phyloP scores from a whole-genome alignment of 306 rosid species.

The Senna tora region DNA sequence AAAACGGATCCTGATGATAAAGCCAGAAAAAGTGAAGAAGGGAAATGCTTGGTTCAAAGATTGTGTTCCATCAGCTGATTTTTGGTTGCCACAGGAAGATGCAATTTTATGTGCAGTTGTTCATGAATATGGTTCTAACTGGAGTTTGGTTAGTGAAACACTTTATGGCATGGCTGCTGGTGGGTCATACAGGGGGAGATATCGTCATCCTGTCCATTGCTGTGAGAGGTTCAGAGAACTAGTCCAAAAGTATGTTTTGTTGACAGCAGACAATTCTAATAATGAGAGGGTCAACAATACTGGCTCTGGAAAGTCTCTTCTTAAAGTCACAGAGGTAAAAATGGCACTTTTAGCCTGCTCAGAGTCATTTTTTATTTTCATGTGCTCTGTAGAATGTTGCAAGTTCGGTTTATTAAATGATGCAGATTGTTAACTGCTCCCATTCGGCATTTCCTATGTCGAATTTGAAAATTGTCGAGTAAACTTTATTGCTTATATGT shows the following conservation, averaged over 20 bases:
- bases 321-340: constrained; percentile 91
- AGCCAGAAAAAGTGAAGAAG: constrained; percentile 87
- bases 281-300: constrained; percentile 67
- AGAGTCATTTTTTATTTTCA: constrained; percentile 23
- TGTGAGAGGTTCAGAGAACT: constrained; percentile 96
- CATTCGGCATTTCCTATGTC: not conserved
- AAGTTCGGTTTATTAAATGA: constrained; percentile 16
- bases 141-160: constrained; percentile 87
- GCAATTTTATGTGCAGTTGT: constrained; percentile 89
- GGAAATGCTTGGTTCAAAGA: constrained; percentile 85
- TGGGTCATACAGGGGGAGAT: constrained; percentile 86
- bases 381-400: constrained; percentile 33
- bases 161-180: constrained; percentile 87
- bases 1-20: constrained; percentile 75
- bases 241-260: constrained; percentile 73
- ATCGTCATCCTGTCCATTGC: constrained; percentile 95
- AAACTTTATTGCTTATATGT: constrained; percentile 9
- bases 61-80: constrained; percentile 85
- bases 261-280: constrained; percentile 64
- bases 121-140: constrained; percentile 91
- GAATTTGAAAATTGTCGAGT: constrained; percentile 10
- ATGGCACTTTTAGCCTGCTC: constrained; percentile 28
- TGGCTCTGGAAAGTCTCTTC: constrained; percentile 93
- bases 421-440: constrained; percentile 10
- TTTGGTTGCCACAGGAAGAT: constrained; percentile 94